A percentile compares a stretch with the other conserved stretches of the same genome.
phyloP scores from a whole-genome alignment of 805 yeast species.

The Zygosaccharomyces bisporus region DNA sequence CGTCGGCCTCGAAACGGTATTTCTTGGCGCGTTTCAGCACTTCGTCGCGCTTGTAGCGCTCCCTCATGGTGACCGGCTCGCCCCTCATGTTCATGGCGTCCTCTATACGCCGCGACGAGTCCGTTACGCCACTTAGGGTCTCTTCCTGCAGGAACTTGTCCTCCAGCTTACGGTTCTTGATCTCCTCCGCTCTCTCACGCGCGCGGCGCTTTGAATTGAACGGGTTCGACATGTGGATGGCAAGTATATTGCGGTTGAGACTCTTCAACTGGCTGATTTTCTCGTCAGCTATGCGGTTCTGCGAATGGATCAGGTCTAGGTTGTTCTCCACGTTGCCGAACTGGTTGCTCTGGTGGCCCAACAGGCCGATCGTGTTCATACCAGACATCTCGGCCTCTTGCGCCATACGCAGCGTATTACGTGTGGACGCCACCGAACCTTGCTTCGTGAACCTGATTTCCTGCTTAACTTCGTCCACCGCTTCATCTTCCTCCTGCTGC shows the following conservation, averaged over 20 bases:
- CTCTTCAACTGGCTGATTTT: slow-evolving; percentile 76
- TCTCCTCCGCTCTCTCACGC: slow-evolving; percentile 66
- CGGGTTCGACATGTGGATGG: slow-evolving; percentile 79
- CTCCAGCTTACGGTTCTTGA: slow-evolving; percentile 57
- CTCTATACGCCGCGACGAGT: slow-evolving; percentile 65
- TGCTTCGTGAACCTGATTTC: slow-evolving; percentile 81
- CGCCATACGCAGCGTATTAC: slow-evolving; percentile 73
- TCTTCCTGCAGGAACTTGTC: slow-evolving; percentile 61
- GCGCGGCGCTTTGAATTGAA: slow-evolving; percentile 77
- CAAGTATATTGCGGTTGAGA: slow-evolving; percentile 75
- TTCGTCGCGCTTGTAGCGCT: slow-evolving; percentile 38
- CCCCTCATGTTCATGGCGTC: slow-evolving; percentile 52
- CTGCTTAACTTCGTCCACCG: slow-evolving; percentile 78
- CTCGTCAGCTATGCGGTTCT: slow-evolving; percentile 75
- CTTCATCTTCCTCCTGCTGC: slow-evolving; percentile 71
- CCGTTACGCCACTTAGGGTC: slow-evolving; percentile 54
- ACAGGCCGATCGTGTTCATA: slow-evolving; percentile 79
- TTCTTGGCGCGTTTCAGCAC: slow-evolving; percentile 51
- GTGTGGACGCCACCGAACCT: slow-evolving; percentile 78
- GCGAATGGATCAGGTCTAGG: slow-evolving; percentile 72
- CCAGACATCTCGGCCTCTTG: slow-evolving; percentile 71
- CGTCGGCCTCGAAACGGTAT: slow-evolving; percentile 83
- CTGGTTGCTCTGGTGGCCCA: slow-evolving; percentile 91
- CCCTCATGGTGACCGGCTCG: slow-evolving; percentile 33
- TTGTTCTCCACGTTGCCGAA: slow-evolving; percentile 76